Percentiles rank a stretch among this genome's conserved stretches.
These are phyloP conservation scores for Diaporthe nobilis DNA, from an alignment of 2,329 filamentous ascomycete genomes.

Conservation along the genomic window DNA sequence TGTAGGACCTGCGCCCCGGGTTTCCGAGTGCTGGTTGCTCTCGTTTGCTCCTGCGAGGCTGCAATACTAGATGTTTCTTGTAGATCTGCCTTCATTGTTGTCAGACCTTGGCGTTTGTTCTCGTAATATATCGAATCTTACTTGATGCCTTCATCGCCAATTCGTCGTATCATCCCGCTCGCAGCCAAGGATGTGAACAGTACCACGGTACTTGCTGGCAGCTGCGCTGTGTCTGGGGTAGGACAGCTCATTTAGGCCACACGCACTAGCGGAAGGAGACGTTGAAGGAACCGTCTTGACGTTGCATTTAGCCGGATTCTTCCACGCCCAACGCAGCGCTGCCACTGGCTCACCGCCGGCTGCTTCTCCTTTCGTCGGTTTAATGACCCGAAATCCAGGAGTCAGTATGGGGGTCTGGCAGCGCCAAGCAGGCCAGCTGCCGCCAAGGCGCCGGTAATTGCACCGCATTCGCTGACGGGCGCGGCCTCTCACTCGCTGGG, in stretches of 20 bases:
- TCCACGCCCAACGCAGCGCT: slow-evolving; percentile 3
- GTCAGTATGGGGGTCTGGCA: neutral
- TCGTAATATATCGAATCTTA: neutral
- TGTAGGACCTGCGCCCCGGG: neutral
- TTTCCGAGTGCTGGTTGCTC: neutral
- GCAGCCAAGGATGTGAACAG: neutral
- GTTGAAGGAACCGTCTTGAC: slow-evolving; percentile 33
- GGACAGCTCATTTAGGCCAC: slow-evolving; percentile 13
- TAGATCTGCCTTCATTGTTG: neutral
- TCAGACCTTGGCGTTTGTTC: neutral
- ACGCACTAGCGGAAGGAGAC: slow-evolving; percentile 28
- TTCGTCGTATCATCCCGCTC: slow-evolving; percentile 7
- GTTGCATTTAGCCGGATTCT: slow-evolving; percentile 32
- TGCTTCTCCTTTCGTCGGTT: slow-evolving; percentile 24
- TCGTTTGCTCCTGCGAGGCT: neutral
- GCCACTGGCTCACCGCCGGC: slow-evolving; percentile 21
- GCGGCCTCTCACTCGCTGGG: slow-evolving; percentile 23
- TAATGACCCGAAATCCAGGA: slow-evolving; percentile 25
- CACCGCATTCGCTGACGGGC: slow-evolving; percentile 7
- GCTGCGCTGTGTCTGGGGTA: neutral
- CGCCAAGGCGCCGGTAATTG: slow-evolving; percentile 32
- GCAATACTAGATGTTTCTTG: neutral
- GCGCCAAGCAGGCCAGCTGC: slow-evolving; percentile 25
- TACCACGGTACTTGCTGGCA: neutral
- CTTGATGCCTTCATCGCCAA: neutral